A percentile compares a stretch with the other conserved stretches of the same genome.
Evolutionary conservation across 345 rosid species (phyloP).

Genomic region (Physaria fendleri): DNA sequence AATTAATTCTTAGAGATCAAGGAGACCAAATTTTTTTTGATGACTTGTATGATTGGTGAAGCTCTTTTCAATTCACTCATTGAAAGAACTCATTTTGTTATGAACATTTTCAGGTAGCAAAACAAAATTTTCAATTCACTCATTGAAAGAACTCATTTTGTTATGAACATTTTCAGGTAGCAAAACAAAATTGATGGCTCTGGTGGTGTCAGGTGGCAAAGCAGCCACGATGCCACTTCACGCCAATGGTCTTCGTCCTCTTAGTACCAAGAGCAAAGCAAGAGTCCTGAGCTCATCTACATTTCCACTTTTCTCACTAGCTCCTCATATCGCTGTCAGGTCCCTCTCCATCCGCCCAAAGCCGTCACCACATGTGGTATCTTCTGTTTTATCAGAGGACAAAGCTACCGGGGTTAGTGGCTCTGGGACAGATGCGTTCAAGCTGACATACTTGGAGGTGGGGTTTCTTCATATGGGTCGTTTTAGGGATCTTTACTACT

Average conservation of each 20-base stretch:
- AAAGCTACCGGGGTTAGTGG: slow-evolving; percentile 43
- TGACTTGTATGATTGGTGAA: not conserved
- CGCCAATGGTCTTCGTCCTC: slow-evolving; percentile 21
- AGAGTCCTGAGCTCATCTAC: not conserved
- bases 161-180: not conserved
- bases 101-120: not conserved
- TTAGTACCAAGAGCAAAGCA: slow-evolving; percentile 23
- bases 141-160: not conserved
- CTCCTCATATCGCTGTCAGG: slow-evolving; percentile 12
- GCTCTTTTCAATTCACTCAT: not conserved
- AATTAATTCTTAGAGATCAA: no score
- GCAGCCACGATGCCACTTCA: slow-evolving; percentile 13
- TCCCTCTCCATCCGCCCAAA: slow-evolving; percentile 25
- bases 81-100: not conserved
- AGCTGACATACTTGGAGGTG: slow-evolving; percentile 85
- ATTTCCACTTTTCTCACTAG: slow-evolving; percentile 21
- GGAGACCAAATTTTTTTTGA: no score
- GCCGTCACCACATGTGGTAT: slow-evolving; percentile 30
- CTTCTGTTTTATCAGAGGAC: slow-evolving; percentile 64
- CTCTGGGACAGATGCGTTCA: slow-evolving; percentile 45
- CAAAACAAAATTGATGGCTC: slow-evolving; percentile 9
- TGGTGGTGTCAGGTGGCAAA: slow-evolving; percentile 22
- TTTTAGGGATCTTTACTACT: not conserved
- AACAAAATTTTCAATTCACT: not conserved
- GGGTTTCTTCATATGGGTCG: not conserved